These are phyloP conservation scores for Thelonectria olida DNA, from an alignment of 2,329 filamentous ascomycete species.

Conservation along the genomic window DNA sequence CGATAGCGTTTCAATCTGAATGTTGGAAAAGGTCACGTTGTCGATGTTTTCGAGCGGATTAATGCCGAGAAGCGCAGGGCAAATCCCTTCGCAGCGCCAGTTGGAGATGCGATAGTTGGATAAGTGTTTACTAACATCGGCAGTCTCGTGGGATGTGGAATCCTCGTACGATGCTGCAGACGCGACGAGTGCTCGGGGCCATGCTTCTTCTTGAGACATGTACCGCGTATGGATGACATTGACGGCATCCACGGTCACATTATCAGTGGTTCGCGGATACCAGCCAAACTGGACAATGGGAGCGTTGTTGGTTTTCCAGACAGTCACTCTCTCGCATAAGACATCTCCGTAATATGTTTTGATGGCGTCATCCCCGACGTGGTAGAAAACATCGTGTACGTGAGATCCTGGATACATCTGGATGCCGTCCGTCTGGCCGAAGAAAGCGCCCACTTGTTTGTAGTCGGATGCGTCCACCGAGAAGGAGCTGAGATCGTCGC, in stretches of 20 bases:
- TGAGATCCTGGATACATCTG: constrained; percentile 44
- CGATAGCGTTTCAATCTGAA: constrained; percentile 19
- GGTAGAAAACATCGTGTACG: constrained; percentile 47
- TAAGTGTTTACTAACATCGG: constrained; percentile 18
- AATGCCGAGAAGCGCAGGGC: constrained; percentile 27
- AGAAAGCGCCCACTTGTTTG: constrained; percentile 51
- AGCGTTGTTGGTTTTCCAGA: constrained; percentile 45
- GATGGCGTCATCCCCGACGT: constrained; percentile 47
- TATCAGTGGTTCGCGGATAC: constrained; percentile 39
- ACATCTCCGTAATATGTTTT: constrained; percentile 47
- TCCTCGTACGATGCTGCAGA: constrained; percentile 24
- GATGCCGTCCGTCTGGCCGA: constrained; percentile 48
- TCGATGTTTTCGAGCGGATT: constrained; percentile 31
- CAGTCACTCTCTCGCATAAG: constrained; percentile 30
- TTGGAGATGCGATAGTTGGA: constrained; percentile 28
- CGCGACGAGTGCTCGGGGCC: constrained; percentile 20
- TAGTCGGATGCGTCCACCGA: constrained; percentile 43
- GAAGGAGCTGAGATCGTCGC: constrained; percentile 18
- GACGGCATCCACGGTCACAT: constrained; percentile 39
- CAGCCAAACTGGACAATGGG: constrained; percentile 49
- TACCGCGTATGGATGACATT: constrained; percentile 39
- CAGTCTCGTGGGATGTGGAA: constrained; percentile 20
- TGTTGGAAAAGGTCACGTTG: constrained; percentile 21
- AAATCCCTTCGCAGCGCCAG: constrained; percentile 30
- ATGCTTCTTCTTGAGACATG: constrained; percentile 3